These are phyloP conservation scores for Pterocarpus macrocarpus DNA, from an alignment of 306 rosid genomes.

Conservation along the genomic window DNA sequence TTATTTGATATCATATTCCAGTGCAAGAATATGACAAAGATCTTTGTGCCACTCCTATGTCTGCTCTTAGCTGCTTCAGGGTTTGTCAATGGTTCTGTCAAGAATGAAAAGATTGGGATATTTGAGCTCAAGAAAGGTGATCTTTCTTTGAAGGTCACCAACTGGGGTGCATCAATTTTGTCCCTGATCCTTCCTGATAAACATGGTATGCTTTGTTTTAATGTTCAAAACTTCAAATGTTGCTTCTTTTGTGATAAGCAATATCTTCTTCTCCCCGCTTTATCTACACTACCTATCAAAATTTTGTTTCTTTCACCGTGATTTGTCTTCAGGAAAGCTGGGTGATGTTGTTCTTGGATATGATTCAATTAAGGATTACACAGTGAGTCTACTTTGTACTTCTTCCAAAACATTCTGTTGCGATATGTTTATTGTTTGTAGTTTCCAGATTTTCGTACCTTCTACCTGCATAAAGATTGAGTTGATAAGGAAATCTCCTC, in stretches of 20 bases:
- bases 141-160: slow-evolving; percentile 54
- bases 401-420: neutral
- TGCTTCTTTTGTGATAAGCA: neutral
- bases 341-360: slow-evolving; percentile 87
- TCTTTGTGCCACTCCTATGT: slow-evolving; percentile 37
- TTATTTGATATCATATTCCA: neutral
- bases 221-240: neutral
- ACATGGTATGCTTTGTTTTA: slow-evolving; percentile 30
- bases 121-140: slow-evolving; percentile 59
- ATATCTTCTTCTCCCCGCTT: neutral
- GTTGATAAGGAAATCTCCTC: neutral
- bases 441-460: slow-evolving; percentile 1
- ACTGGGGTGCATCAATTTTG: slow-evolving; percentile 59
- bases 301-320: slow-evolving; percentile 11
- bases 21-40: slow-evolving; percentile 40
- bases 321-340: slow-evolving; percentile 63
- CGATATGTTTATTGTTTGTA: neutral
- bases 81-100: slow-evolving; percentile 30
- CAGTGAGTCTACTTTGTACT: slow-evolving; percentile 35
- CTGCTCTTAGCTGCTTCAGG: slow-evolving; percentile 42
- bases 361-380: slow-evolving; percentile 69
- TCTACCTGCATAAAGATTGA: neutral
- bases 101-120: slow-evolving; percentile 34
- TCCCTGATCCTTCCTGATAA: slow-evolving; percentile 57
- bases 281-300: neutral